These are phyloP conservation scores for Chrysosporium queenslandicum DNA, from an alignment of 2,329 filamentous ascomycete genomes.

Conservation along the genomic window DNA sequence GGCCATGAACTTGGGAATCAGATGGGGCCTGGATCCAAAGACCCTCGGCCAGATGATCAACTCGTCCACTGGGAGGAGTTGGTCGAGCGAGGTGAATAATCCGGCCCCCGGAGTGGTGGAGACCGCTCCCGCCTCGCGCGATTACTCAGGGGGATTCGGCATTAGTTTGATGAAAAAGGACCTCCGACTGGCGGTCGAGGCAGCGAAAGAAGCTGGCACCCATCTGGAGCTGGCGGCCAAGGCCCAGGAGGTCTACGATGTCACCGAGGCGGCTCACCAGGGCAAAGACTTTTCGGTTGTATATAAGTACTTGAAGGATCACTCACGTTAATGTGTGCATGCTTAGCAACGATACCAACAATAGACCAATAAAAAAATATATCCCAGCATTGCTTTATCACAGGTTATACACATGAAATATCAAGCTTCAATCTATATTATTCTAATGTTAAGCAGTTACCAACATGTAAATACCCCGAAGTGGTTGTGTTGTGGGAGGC, in stretches of 20 bases:
- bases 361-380: not conserved
- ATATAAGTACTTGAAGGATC: conserved; percentile 54
- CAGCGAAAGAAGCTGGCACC: conserved; percentile 57
- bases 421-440: too few relatives aligned
- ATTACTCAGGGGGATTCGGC: conserved; percentile 69
- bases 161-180: conserved; percentile 75
- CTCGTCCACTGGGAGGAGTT: conserved; percentile 85
- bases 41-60: conserved; percentile 81
- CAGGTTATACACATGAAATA: too few relatives aligned
- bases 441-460: too few relatives aligned
- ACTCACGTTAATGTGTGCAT: conserved; percentile 13
- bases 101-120: conserved; percentile 78
- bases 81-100: conserved; percentile 94
- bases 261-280: conserved; percentile 52
- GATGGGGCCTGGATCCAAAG: conserved; percentile 53
- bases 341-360: not conserved
- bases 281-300: conserved; percentile 74
- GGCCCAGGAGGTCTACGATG: conserved; percentile 58
- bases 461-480: not conserved
- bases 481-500: not conserved
- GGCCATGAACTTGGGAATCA: conserved; percentile 56
- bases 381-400: too few relatives aligned
- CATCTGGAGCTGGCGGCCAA: conserved; percentile 54
- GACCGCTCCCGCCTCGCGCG: conserved; percentile 62
- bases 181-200: conserved; percentile 60